Evolutionary conservation across 2,329 filamentous ascomycete species (phyloP).

Genomic region (Ophiocordyceps sinensis): DNA sequence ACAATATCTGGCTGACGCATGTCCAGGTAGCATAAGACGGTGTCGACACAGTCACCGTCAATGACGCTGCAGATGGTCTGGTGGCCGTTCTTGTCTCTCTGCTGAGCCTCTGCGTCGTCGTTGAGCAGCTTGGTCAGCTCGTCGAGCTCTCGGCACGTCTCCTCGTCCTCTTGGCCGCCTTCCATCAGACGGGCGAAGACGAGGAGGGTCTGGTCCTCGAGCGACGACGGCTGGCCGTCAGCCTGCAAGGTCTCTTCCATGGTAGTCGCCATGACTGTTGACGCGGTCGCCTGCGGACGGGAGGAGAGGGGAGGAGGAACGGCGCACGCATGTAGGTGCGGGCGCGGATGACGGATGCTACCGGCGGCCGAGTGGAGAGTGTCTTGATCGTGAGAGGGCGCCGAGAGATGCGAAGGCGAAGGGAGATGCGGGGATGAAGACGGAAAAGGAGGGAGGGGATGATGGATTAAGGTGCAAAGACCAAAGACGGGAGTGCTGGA

Average conservation of each 20-base stretch:
- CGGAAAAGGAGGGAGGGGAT: too few species aligned
- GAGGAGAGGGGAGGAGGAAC: background rate
- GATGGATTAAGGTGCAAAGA: too few species aligned
- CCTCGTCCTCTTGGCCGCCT: conserved; percentile 68
- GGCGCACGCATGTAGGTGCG: background rate
- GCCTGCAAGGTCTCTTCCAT: conserved; percentile 17
- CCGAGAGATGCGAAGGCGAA: too few species aligned
- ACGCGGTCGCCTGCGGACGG: background rate
- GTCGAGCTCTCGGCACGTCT: conserved; percentile 46
- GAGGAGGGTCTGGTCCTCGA: conserved; percentile 55
- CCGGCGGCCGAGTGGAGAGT: too few species aligned
- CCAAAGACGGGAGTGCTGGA: too few species aligned
- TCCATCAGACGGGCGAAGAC: conserved; percentile 84
- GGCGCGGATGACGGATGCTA: background rate
- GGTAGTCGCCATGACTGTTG: conserved; percentile 15
- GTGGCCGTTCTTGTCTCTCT: conserved; percentile 22
- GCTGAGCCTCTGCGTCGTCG: conserved; percentile 34
- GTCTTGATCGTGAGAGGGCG: too few species aligned
- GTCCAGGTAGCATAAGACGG: conserved; percentile 74
- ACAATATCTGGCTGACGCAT: conserved; percentile 62
- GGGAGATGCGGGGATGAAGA: too few species aligned
- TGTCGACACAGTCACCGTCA: conserved; percentile 65
- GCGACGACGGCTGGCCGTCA: conserved; percentile 16
- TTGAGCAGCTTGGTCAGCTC: conserved; percentile 44
- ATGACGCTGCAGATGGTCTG: conserved; percentile 45